Evolutionary conservation across 208 protist species (phyloP).

Genomic region (Naegleria lovaniensis): DNA sequence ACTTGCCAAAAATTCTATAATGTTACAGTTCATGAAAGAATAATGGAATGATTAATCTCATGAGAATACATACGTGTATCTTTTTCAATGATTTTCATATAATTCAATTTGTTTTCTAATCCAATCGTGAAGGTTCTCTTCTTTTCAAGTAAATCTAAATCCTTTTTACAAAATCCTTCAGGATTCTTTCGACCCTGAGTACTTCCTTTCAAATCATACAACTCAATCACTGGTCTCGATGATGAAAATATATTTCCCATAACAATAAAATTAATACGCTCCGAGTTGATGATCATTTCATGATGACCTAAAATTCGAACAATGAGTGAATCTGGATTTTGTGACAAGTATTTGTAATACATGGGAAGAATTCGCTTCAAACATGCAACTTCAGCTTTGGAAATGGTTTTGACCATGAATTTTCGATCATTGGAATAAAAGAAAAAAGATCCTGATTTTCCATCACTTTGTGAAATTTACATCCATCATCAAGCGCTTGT

Average conservation of each 20-base stretch:
- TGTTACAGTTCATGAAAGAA: too few species aligned
- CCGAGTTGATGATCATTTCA: not conserved
- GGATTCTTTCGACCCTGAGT: not conserved
- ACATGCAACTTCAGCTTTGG: not conserved
- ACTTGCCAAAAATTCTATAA: not conserved
- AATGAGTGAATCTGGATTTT: not conserved
- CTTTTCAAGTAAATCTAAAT: not conserved
- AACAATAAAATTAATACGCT: not conserved
- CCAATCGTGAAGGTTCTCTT: not conserved
- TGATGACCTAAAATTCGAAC: not conserved
- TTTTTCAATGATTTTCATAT: not conserved
- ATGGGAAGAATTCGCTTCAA: not conserved
- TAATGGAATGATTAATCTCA: too few species aligned
- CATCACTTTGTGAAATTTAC: too few species aligned
- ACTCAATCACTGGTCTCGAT: not conserved
- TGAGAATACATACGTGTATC: not conserved
- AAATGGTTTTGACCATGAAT: conserved; percentile 1
- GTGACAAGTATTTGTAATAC: not conserved
- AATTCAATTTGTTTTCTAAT: not conserved
- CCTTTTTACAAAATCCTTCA: conserved; percentile 20
- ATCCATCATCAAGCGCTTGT: too few species aligned
- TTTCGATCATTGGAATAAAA: not conserved
- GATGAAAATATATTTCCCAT: not conserved
- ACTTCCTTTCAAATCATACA: conserved; percentile 27
- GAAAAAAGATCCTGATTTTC: not conserved